Evolutionary conservation across 1,284 basidiomycete species (phyloP), one percentile per base, ranked within the genome.

Genomic region (Trichosporon inkin): DNA sequence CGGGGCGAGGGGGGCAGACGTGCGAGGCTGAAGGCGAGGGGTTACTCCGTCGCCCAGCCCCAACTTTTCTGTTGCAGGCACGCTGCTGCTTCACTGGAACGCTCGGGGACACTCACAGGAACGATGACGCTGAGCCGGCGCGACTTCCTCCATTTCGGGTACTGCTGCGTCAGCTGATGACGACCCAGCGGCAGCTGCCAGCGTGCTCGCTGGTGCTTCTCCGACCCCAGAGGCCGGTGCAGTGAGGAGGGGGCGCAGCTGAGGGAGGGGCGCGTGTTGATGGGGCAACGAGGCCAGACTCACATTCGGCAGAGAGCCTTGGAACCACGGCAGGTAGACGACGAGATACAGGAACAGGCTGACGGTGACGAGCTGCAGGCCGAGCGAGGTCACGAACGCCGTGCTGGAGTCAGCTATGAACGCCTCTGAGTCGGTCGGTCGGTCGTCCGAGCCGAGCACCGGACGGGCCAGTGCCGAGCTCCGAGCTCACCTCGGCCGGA

Each of bases 321-420:
- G 62, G 52, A 78, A 56, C 71, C 75, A 77, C 5, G 77, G 77
- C 8, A 79, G 66, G 60, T 76, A 77, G 17, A 78, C 60, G 16
- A 76, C 72, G 40, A 79, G 72, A 58, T 79, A 79, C 34, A 79
- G 70, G 67, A 79, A 79, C 39, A 76, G 71, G 10, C 73, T 72
- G 11, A 76, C 61, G 1, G 75, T 78, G 24, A 70, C 38, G 10
- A 53, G 62, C 59, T 76, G 73, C 16, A 67, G 47, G 11, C 39
- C 51, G 22, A 66, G 22, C 3, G 66, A 58, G 6, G 58, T 55
- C 3, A 60, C 8, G 28, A 66, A 39, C 16, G 51, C 40, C 8
- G 60, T 62, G 11, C 62, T 66, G 53, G 16, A 1, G 59, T 65
- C 32, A 65, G 61, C 28, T 28, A 14, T 24, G 54, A 19, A 20